Evolutionary conservation across 2,329 filamentous ascomycete genomes (phyloP).

Genomic region (Ampelomyces quisqualis): DNA sequence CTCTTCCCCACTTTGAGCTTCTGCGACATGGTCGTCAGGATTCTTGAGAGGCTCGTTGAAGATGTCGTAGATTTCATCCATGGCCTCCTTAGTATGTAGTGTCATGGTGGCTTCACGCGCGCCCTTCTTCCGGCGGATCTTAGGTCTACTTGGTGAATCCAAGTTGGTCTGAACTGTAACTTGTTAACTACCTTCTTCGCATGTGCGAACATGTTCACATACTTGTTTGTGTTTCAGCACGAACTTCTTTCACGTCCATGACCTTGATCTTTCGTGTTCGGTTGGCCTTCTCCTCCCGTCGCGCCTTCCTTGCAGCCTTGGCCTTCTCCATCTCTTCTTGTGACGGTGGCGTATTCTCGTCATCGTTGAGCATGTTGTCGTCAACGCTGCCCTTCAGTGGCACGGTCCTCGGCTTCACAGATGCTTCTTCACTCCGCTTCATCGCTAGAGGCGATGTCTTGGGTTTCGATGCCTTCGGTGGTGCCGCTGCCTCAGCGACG

Average conservation of each 20-base stretch:
- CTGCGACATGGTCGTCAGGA: slow-evolving; percentile 48
- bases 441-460: slow-evolving; percentile 18
- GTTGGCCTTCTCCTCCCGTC: slow-evolving; percentile 53
- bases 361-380: slow-evolving; percentile 40
- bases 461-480: slow-evolving; percentile 13
- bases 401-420: slow-evolving; percentile 27
- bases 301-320: slow-evolving; percentile 50
- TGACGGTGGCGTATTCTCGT: slow-evolving; percentile 51
- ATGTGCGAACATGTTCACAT: slow-evolving; percentile 43
- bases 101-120: slow-evolving; percentile 91
- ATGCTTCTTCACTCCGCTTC: slow-evolving; percentile 18
- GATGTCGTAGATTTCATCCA: slow-evolving; percentile 95
- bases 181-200: slow-evolving; percentile 16
- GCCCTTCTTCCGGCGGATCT: slow-evolving; percentile 73
- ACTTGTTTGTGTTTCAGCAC: slow-evolving; percentile 88
- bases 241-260: slow-evolving; percentile 66
- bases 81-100: slow-evolving; percentile 89
- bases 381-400: slow-evolving; percentile 40
- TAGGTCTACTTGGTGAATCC: slow-evolving; percentile 77
- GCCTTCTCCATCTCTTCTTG: slow-evolving; percentile 60
- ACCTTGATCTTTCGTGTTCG: slow-evolving; percentile 65
- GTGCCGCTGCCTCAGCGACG: slow-evolving; percentile 17
- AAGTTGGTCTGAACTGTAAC: slow-evolving; percentile 82
- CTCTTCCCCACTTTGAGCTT: slow-evolving; percentile 65
- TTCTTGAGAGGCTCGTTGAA: slow-evolving; percentile 81